phyloP scores from a whole-genome alignment of 2,329 filamentous ascomycete genomes.

The Dactylellina haptotyla region DNA sequence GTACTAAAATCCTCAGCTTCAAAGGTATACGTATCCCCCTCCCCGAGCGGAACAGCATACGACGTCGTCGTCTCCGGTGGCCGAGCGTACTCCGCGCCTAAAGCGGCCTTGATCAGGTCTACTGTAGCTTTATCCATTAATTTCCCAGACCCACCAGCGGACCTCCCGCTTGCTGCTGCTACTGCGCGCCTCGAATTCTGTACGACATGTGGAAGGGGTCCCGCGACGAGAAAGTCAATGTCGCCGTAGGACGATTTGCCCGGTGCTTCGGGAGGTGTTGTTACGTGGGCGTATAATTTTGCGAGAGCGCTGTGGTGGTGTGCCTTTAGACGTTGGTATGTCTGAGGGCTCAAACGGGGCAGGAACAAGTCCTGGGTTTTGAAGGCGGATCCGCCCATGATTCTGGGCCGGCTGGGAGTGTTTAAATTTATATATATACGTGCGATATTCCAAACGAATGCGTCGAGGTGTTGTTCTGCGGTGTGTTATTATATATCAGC shows the following conservation, averaged over 20 bases:
- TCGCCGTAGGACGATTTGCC: conserved; percentile 76
- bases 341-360: conserved; percentile 71
- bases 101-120: conserved; percentile 15
- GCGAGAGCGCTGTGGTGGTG: conserved; percentile 65
- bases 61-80: conserved; percentile 57
- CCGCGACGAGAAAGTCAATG: conserved; percentile 74
- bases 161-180: not conserved
- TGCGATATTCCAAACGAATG: too few species aligned
- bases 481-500: too few species aligned
- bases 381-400: conserved; percentile 76
- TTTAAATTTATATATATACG: too few species aligned
- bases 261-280: conserved; percentile 74
- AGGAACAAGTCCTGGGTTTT: conserved; percentile 67
- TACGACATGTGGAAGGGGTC: conserved; percentile 56
- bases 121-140: not conserved
- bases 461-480: too few species aligned
- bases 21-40: not conserved
- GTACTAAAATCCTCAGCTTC: not conserved
- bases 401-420: conserved; percentile 7
- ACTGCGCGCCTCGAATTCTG: not conserved
- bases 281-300: conserved; percentile 68
- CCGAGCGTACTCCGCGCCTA: conserved; percentile 21
- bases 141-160: not conserved
- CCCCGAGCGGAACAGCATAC: conserved; percentile 68
- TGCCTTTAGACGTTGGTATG: conserved; percentile 69